Base-by-base conservation (phyloP, 2,329 filamentous ascomycete species). In the Phialophora verrucosa region DNA sequence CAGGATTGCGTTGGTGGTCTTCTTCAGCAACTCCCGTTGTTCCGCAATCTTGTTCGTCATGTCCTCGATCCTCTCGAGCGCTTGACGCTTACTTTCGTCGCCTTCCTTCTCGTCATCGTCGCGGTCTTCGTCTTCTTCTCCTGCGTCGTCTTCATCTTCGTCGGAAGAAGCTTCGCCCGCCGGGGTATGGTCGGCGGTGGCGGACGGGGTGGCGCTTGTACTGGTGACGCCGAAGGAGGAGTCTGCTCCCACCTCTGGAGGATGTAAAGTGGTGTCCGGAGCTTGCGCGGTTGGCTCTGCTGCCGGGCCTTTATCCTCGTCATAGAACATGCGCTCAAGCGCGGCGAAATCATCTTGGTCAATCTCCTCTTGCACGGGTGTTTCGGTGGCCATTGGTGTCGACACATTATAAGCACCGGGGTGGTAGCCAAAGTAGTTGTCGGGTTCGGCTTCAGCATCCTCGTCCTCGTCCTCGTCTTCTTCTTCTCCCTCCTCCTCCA, bases 1-100 rank as follows among this genome's bases (percentile, higher is more conserved):
- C 57, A 73, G 54, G 27, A 72, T 70, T 4, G 56, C 62, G 51
- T 70, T 71, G 29, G 59, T 59, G 3, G 67, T 69, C 61, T 65
- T 64, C 47, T 65, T 80, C 32, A 82, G 70, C 59, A 78, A 74
- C 49, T 81, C 78, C 44, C 80, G 79, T 14, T 80, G 78, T 66
- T 77, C 77, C 31, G 78, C 77, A 69, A 82, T 76, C 73, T 82
- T 82, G 2, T 75, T 74, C 59, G 82, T 79, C 23, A 82, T 69
- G 59, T 82, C 80, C 1, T 74, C 75, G 64, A 82, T 79, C 63
- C 81, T 76, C 67, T 83, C 81, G 49, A 66, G 64, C 61, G 63
- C 66, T 14, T 78, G 78, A 55, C 79, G 78, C 25, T 69, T 56
- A 20, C 66, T 67, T 23, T 71, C 71, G 49, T 71, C 70, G 38